phyloP scores from a whole-genome alignment of 805 yeast genomes.

The Zygosaccharomyces lentus region DNA sequence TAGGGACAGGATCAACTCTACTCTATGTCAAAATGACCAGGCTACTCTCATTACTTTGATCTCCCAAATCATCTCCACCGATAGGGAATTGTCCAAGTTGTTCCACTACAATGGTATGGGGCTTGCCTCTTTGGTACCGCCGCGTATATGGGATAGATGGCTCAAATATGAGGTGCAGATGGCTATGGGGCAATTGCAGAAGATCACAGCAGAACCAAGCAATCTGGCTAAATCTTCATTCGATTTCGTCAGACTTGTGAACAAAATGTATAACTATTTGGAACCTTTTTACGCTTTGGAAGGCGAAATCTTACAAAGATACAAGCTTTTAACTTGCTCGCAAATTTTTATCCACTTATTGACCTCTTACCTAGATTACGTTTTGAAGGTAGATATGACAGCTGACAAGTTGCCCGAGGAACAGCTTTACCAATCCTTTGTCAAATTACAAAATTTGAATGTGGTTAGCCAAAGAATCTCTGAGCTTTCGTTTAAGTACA shows the following conservation, averaged over 20 bases:
- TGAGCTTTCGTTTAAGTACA: constrained; percentile 18
- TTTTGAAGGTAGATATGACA: constrained; percentile 21
- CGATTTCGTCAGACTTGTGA: constrained; percentile 46
- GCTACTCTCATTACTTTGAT: constrained; percentile 37
- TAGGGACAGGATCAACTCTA: constrained; percentile 38
- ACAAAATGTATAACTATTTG: constrained; percentile 38
- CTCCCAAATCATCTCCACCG: constrained; percentile 40
- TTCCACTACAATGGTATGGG: constrained; percentile 42
- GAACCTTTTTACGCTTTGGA: constrained; percentile 37
- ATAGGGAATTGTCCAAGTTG: constrained; percentile 36
- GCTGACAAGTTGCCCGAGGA: constrained; percentile 22
- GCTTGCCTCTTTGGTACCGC: constrained; percentile 27
- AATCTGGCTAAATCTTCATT: constrained; percentile 22
- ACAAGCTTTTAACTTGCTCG: constrained; percentile 27
- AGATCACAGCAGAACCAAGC: constrained; percentile 35
- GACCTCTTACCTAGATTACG: constrained; percentile 21
- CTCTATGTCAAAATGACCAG: constrained; percentile 38
- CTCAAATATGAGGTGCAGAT: constrained; percentile 44
- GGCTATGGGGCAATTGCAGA: constrained; percentile 43
- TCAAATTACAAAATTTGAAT: constrained; percentile 21
- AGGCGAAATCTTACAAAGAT: constrained; percentile 17
- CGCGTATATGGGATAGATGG: constrained; percentile 42
- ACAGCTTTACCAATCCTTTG: constrained; percentile 26
- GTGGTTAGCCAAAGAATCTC: constrained; percentile 16
- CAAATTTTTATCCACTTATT: constrained; percentile 28